Base-by-base conservation (phyloP, 2,329 filamentous ascomycete species). In the Fusarium siculi region DNA sequence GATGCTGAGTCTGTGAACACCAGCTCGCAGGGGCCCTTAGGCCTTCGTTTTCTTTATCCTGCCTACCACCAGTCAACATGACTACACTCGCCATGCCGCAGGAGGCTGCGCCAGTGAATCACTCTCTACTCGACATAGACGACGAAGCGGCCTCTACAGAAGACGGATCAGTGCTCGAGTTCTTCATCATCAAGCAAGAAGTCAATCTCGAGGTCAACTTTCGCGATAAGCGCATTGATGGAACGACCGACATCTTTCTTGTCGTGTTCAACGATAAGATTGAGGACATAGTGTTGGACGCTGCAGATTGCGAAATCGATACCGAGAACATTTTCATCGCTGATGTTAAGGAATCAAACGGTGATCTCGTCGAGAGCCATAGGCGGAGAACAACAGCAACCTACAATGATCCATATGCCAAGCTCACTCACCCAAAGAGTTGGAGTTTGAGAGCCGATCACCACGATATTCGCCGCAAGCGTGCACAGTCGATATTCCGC, bases 171-270 rank as follows among this genome's bases (percentile, higher is more conserved):
- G 74, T 84, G 6, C 80, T 82, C 21, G 82, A 84, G 32, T 85
- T 84, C 63, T 85, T 87, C 44, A 84, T 98, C 65, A 87, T 94
- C 61, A 92, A 95, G 83, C 96, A 98, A 83, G 93, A 93, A 80
- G 92, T 99, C 55, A 92, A 95, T 77, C 87, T 99, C 68, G 95
- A 98, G 77, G 87, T 99, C 79, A 93, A 97, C 83, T 97, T 99
- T 80, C 87, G 89, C 73, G 89, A 89, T 60, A 92, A 91, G 82
- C 89, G 87, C 78, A 84, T 98, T 78, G 91, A 89, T 69, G 96
- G 96, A 56, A 92, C 89, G 72, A 94, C 93, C 14, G 92, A 95
- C 75, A 93, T 99, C 75, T 93, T 92, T 36, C 90, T 98, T 60
- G 91, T 93, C 74, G 85, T 88, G 65, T 85, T 89, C 66, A 86